A percentile compares a stretch with the other conserved stretches of the same genome.
phyloP scores from a whole-genome alignment of 768 basidiomycete species.

The Cystobasidium tubakii region DNA sequence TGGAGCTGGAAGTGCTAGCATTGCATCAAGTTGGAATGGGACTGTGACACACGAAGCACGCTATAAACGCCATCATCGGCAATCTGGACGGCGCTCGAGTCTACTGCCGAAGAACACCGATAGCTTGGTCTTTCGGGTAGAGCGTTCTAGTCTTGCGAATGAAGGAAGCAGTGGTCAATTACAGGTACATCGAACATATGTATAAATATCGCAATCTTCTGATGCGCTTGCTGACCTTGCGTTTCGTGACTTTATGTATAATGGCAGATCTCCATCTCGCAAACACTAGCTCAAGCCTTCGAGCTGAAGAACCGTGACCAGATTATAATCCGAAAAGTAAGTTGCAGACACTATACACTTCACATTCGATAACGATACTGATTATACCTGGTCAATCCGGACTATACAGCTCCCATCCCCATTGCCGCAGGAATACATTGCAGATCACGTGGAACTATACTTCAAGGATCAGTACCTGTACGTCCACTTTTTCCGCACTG shows the following conservation, averaged over 20 bases:
- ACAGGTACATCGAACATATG: constrained; percentile 1
- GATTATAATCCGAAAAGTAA: constrained; percentile 29
- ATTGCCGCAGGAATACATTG: constrained; percentile 52
- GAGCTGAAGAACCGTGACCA: constrained; percentile 34
- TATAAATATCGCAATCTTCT: too few species aligned
- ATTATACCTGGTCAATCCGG: neutral
- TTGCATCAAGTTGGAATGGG: neutral
- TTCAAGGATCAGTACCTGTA: constrained; percentile 87
- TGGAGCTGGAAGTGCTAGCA: neutral
- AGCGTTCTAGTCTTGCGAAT: neutral
- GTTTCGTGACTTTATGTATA: neutral
- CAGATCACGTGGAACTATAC: constrained; percentile 77
- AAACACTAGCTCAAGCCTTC: constrained; percentile 14
- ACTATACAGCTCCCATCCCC: constrained; percentile 15
- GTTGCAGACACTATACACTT: too few species aligned
- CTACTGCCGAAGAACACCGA: neutral
- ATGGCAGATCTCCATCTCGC: constrained; percentile 32
- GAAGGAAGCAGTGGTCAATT: constrained; percentile 28
- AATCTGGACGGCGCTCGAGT: neutral
- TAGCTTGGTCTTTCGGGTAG: constrained; percentile 5
- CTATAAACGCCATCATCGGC: neutral
- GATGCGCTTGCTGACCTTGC: too few species aligned
- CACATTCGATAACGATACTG: too few species aligned
- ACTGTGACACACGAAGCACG: neutral
- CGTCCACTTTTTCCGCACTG: neutral